Base-by-base conservation (phyloP, 2,329 filamentous ascomycete species). In the Stemphylium vesicarium region DNA sequence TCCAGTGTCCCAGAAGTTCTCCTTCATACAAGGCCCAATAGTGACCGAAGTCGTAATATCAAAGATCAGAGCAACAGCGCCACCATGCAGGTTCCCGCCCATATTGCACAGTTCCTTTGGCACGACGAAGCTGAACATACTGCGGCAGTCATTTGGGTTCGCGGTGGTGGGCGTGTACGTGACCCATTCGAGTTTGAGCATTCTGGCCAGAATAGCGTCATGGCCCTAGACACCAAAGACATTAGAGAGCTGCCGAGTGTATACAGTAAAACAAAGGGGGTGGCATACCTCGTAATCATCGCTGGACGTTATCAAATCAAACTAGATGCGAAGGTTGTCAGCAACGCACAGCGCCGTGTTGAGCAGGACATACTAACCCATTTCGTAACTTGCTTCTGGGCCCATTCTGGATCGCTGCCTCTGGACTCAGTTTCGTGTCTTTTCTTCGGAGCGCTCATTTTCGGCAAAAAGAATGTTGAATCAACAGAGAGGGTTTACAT, bases 1-100 rank as follows among this genome's bases (percentile, higher is more conserved):
- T 2, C 72, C 78, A n/a, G 70, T 66, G 40, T 80, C 69, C 78
- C 79, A 82, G 43, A 76, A 77, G 1, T 70, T 73, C 2, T 72
- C 64, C n/a, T 55, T 58, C 4, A 67, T 62, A 15, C 65, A 62
- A 3, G 71, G 65, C 5, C 57, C 62, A 13, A 79, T 68, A 5
- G 77, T 71, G 7, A 78, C 66, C 6, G 75, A 78, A 1, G 80
- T 82, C 50, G 79, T 77, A 70, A 85, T 81, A 63, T 87, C 84
- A 55, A 84, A 83, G 38, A 85, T 81, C 4, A 82, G 71, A 0
- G 81, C 79, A 2, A 81, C 81, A 2, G 81, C 82, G 6, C 82
- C 82, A 16, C 83, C 83, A 63, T 85, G 83, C 58, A 85, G 75
- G 29, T 79, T 80, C 1, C 76, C 76, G 29, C 75, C 73, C 39